Evolutionary conservation across 2,329 filamentous ascomycete genomes (phyloP).

Genomic region (Microdochium bolleyi): DNA sequence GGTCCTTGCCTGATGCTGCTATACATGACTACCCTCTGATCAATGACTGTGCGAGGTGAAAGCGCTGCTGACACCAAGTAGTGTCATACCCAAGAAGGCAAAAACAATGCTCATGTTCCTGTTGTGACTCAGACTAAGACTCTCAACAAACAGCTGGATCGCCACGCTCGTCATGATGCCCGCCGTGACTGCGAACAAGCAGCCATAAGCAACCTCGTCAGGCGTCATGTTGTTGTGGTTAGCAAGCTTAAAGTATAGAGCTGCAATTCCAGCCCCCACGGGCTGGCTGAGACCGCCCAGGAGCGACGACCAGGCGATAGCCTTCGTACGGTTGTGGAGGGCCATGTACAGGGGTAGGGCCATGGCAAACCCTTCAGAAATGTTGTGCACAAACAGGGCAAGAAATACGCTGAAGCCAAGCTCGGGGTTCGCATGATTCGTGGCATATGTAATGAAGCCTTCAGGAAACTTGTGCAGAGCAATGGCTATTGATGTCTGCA

Average conservation of each 20-base stretch:
- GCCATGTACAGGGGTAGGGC: slow-evolving; percentile 89
- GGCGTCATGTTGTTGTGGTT: slow-evolving; percentile 38
- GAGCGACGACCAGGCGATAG: slow-evolving; percentile 76
- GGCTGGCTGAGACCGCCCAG: slow-evolving; percentile 86
- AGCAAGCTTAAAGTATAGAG: slow-evolving; percentile 75
- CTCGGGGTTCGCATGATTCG: slow-evolving; percentile 87
- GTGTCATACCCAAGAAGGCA: slow-evolving; percentile 78
- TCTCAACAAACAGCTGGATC: slow-evolving; percentile 81
- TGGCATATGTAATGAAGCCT: slow-evolving; percentile 85
- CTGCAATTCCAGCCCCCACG: slow-evolving; percentile 74
- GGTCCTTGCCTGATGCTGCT: too few relatives aligned
- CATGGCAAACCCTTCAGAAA: slow-evolving; percentile 93
- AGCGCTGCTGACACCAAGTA: slow-evolving; percentile 79
- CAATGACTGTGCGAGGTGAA: slow-evolving; percentile 41
- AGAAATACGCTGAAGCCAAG: slow-evolving; percentile 91
- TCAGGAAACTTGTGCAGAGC: slow-evolving; percentile 93
- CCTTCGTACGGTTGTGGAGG: slow-evolving; percentile 68
- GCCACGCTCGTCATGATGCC: slow-evolving; percentile 96
- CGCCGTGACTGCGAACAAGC: slow-evolving; percentile 80
- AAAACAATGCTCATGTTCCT: slow-evolving; percentile 70
- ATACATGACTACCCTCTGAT: too few relatives aligned
- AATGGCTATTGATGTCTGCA: slow-evolving; percentile 92
- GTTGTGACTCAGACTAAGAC: slow-evolving; percentile 73
- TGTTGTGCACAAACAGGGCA: slow-evolving; percentile 95
- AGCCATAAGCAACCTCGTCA: slow-evolving; percentile 58